Evolutionary conservation across 306 rosid species (phyloP).

Genomic region (Cucurbita ficifolia): DNA sequence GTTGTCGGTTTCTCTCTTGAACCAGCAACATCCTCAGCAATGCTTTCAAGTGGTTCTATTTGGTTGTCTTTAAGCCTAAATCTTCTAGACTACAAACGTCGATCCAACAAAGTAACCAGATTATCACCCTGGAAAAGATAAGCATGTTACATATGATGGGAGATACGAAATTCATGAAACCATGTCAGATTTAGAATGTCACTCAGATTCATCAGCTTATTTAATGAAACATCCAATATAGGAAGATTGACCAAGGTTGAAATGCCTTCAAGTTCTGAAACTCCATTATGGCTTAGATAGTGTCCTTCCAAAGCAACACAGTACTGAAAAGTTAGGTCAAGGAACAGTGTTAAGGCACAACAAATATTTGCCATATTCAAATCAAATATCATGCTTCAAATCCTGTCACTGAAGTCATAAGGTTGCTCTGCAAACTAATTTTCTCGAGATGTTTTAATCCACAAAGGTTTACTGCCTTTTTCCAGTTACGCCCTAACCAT

Average conservation of each 20-base stretch:
- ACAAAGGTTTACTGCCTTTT: conserved; percentile 61
- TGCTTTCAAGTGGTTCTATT: conserved; percentile 50
- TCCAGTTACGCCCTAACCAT: conserved; percentile 90
- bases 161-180: conserved; percentile 17
- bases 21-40: conserved; percentile 62
- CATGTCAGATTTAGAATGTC: conserved; percentile 47
- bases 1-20: conserved; percentile 76
- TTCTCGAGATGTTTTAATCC: conserved; percentile 66
- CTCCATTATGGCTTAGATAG: conserved; percentile 92
- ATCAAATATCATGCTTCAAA: conserved; percentile 38
- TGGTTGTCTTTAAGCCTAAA: conserved; percentile 88
- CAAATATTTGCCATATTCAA: background rate
- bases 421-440: conserved; percentile 94
- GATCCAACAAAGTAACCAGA: conserved; percentile 5
- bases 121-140: conserved; percentile 12
- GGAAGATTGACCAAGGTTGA: conserved; percentile 71
- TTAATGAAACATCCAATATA: conserved; percentile 75
- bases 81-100: conserved; percentile 62
- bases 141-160: background rate
- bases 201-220: conserved; percentile 55
- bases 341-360: background rate
- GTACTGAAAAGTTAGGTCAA: conserved; percentile 21
- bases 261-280: conserved; percentile 75
- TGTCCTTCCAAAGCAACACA: conserved; percentile 79
- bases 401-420: conserved; percentile 70